Percentiles rank a stretch among this genome's conserved stretches.
Evolutionary conservation across 1,284 basidiomycete species (phyloP).

Genomic region (Ustilago crameri): DNA sequence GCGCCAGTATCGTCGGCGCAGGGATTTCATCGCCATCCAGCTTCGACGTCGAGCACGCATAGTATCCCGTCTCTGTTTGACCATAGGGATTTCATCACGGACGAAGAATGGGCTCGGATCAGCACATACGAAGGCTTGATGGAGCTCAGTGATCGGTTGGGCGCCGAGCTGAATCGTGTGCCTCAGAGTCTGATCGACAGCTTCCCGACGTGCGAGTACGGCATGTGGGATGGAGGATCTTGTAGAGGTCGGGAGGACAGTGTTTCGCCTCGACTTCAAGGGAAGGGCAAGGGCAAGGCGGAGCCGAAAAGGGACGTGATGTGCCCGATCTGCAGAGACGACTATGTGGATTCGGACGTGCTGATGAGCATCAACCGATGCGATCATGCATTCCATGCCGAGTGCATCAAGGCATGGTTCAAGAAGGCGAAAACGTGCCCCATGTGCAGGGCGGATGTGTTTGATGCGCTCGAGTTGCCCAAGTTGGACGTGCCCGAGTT

Average conservation of each 20-base stretch:
- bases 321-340: slow-evolving; percentile 48
- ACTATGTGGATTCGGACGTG: slow-evolving; percentile 38
- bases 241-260: slow-evolving; percentile 11
- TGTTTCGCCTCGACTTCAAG: slow-evolving; percentile 11
- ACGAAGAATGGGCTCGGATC: slow-evolving; percentile 43
- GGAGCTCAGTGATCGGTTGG: slow-evolving; percentile 30
- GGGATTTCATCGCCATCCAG: slow-evolving; percentile 2
- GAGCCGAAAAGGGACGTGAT: slow-evolving; percentile 27
- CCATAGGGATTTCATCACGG: slow-evolving; percentile 41
- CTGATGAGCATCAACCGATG: slow-evolving; percentile 43
- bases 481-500: slow-evolving; percentile 4
- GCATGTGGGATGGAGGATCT: slow-evolving; percentile 35
- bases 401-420: slow-evolving; percentile 48
- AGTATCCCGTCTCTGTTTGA: slow-evolving; percentile 12
- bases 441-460: slow-evolving; percentile 37
- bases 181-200: slow-evolving; percentile 33
- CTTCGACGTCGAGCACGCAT: slow-evolving; percentile 20
- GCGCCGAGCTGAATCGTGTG: slow-evolving; percentile 25
- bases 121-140: slow-evolving; percentile 41
- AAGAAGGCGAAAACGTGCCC: slow-evolving; percentile 45
- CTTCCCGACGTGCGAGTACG: slow-evolving; percentile 41
- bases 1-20: not conserved
- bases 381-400: slow-evolving; percentile 43
- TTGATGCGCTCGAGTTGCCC: slow-evolving; percentile 8
- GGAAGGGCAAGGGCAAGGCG: slow-evolving; percentile 39